Conservation (phyloP, 2,329 filamentous ascomycete species). For the Podosphaera xanthii region DNA sequence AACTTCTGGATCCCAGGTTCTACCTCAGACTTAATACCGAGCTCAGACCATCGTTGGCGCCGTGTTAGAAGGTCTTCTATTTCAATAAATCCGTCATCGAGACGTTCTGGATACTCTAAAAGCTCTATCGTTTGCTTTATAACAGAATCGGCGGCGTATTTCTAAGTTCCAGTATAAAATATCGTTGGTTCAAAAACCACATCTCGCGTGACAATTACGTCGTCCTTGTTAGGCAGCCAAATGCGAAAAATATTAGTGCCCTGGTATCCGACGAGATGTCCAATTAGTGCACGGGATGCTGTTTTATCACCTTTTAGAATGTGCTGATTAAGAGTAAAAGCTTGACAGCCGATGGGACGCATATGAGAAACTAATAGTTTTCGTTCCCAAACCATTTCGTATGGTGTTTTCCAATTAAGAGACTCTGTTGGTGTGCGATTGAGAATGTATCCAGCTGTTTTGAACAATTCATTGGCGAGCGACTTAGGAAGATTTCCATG, state of each 20-base stretch:
- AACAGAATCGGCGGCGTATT: not conserved
- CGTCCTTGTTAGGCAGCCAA: not conserved
- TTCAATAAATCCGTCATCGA: not conserved
- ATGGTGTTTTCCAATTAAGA: not conserved
- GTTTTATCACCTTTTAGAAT: too few species aligned
- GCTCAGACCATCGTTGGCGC: not conserved
- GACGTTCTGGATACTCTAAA: not conserved
- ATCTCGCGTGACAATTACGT: not conserved
- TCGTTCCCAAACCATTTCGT: too few species aligned
- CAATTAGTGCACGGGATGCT: too few species aligned
- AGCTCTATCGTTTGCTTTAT: not conserved
- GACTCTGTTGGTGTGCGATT: conserved; percentile 1
- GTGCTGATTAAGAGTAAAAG: too few species aligned
- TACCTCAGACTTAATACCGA: not conserved
- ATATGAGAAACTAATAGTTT: too few species aligned
- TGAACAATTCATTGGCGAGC: not conserved
- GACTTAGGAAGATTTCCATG: not conserved
- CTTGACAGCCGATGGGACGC: too few species aligned
- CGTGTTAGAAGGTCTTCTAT: too few species aligned
- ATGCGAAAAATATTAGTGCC: not conserved
- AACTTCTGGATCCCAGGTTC: too few species aligned
- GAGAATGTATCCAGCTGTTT: not conserved
- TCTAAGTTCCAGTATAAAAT: not conserved
- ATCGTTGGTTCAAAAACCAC: not conserved
- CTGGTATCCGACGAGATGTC: too few species aligned